Evolutionary conservation across 2,329 filamentous ascomycete species (phyloP), one percentile per base, ranked within the genome.

Genomic region (Nothophoma quercina): DNA sequence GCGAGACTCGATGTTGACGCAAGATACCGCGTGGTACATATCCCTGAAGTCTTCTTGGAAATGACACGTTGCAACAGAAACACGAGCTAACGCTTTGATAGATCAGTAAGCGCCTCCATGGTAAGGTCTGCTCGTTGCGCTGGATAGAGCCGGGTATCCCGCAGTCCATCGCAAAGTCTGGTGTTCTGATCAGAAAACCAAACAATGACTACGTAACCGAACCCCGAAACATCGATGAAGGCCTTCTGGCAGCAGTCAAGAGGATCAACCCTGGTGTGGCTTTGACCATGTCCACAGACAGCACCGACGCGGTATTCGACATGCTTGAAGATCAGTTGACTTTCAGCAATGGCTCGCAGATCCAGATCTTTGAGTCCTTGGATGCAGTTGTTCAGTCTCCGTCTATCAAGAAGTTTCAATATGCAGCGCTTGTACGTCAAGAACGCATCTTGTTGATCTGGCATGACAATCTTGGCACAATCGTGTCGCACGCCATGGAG

Each of bases 351-450:
- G 88, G 88, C 18, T 82, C 91, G 15, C 83, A 87, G 25, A 85
- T 92, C n/a, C 89, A 91, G 72, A 88, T 92, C 55, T 73, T 92
- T 8, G 87, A 88, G 0, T 88, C 85, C 0, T 82, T 92, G 33
- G 83, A 87, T n/a, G 88, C 91, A 65, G 79, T 92, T 5, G 81
- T 85, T 0, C 80, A 84, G 26, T 88, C 89, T 3, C 80, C 88
- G 47, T 71, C 88, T 2, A 81, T 89, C 52, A 91, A 90, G 48
- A 91, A 91, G 71, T 85, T 90, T 69, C 89, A 93, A 69, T 91
- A 88, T 63, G 89, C 88, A 5, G 89, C 89, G 8, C 91, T 92
- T 67, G 82, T 92, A 35, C 86, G 88, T 2, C 85, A 83, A 0
- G 87, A 90, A 58, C 84, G 84, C 2, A 76, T 92, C 5, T 77